Base-by-base conservation (phyloP, 1,284 basidiomycete species). In the Irpex sp. region DNA sequence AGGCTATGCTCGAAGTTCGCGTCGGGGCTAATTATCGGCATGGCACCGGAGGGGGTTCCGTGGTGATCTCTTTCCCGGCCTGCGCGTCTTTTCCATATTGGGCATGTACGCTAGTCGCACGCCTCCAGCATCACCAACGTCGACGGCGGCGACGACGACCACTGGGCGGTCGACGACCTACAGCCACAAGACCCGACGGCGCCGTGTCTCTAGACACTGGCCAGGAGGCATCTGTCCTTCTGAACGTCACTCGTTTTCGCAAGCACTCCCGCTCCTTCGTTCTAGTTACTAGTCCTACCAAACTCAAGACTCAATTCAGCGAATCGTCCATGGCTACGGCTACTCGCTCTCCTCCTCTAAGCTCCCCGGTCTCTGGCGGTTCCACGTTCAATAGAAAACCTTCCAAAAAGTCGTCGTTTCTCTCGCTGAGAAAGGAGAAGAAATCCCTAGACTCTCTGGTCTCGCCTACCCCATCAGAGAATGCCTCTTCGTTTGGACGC, bases 381-480 rank as follows among this genome's bases (percentile, higher is more conserved):
- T 65, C 68, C 1, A 64, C 68, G 38, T 59, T 78, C 52, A 74
- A 78, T 59, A 79, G 77, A 63, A 73, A 73, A 54, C 80, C 82
- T 6, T 76, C 81, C 64, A 84, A 82, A 73, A 84, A 79, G 68
- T 74, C 81, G 11, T 85, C 86, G 4, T 83, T 83, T 70, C 72
- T 85, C 38, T 86, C 86, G 17, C 74, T 85, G 48, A 76, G 79
- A 64, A 79, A 80, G 64, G 84, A 86, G 70, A 82, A 82, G 71
- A 82, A 81, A 69, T 80, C 76, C 26, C 63, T 75, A 63, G 75
- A 77, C 7, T 59, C 71, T 62, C 67, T 71, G 51, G 67, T 71
- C 64, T 48, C 65, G 62, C 59, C 63, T 61, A 11, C 48, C 9
- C 67, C 66, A 49, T 65, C 64, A 47, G 62, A 59, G 36, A 69